A percentile compares a stretch with the other conserved stretches of the same genome.
Evolutionary conservation across 2,329 filamentous ascomycete species (phyloP).

Genomic region (Aspergillus viridinutans): DNA sequence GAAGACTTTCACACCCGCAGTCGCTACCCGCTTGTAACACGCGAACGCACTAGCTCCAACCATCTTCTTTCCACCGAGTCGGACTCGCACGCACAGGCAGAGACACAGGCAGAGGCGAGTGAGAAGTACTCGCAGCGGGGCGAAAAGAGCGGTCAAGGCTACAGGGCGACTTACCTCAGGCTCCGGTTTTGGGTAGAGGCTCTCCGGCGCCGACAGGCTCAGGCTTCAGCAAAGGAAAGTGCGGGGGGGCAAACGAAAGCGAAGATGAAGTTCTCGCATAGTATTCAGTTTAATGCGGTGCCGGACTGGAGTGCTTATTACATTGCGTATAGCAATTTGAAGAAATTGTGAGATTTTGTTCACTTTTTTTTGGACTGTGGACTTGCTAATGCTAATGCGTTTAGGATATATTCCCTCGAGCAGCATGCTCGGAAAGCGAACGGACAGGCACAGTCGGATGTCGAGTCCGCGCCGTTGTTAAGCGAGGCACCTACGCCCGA

Average conservation of each 20-base stretch:
- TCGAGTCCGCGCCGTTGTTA: constrained; percentile 81
- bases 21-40: constrained; percentile 7
- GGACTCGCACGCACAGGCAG: too few relatives aligned
- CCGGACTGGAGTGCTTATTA: constrained; percentile 99
- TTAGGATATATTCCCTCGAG: constrained; percentile 90
- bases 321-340: constrained; percentile 96
- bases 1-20: constrained; percentile 22
- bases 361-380: constrained; percentile 2
- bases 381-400: constrained; percentile 4
- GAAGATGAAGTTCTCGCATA: constrained; percentile 99
- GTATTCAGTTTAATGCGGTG: constrained; percentile 98
- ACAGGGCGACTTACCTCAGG: constrained; percentile 11
- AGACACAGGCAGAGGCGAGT: too few relatives aligned
- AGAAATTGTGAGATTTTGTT: constrained; percentile 73
- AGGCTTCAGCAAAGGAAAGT: constrained; percentile 6
- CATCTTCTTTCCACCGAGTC: constrained; percentile 2
- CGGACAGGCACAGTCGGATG: constrained; percentile 57
- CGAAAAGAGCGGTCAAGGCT: background rate
- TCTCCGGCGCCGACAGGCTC: constrained; percentile 21
- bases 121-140: too few relatives aligned
- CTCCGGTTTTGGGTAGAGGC: constrained; percentile 33
- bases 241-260: constrained; percentile 52
- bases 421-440: constrained; percentile 66
- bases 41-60: constrained; percentile 3
- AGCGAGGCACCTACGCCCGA: constrained; percentile 65